Evolutionary conservation across 768 basidiomycete species (phyloP), one percentile per base, ranked within the genome.

Genomic region (Clitopilus passeckerianus): DNA sequence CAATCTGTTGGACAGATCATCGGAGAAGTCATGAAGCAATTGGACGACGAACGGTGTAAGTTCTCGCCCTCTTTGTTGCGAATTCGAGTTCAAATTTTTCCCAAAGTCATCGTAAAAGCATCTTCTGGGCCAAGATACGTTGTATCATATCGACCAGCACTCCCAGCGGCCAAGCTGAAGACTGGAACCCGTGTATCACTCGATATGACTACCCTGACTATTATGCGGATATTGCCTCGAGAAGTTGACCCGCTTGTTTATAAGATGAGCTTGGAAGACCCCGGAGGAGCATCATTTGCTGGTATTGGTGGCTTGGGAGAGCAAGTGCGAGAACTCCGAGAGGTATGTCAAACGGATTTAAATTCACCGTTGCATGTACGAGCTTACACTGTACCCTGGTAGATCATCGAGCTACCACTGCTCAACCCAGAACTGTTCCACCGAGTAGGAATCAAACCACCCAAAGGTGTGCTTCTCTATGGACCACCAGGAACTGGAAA

Each of bases 1-100:
- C 97, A 99, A 71, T 95, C 93, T 7, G 97, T 98, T 14, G 97
- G 97, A 30, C 97, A 99, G 76, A 98, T 99, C 64, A 96, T 99
- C 58, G 97, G 94, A 62, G 97, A 99, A 76, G 93, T 99, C 59
- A 89, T 98, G 86, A 98, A 98, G 74, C 95, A 99, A 71, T 77
- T 99, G 9, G 97, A 98, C 67, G 94, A 97, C 62, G 96, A 98
- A 74, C 82, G 97, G 74, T 98, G 96, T 96, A 68, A 67, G 92
- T 80, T 1, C 46, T 18, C 50, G 15, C 57, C 1, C 12, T 16
- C 55, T 20, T 30, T 16, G 6, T 44, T n/a, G 15, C 10, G 15
- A 43, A 20, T n/a, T 18, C 18, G 37, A 2, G 16, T 18, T 56
- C 64, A 59, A 58, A 54, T 22, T 58, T 43, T 12, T 16, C 16